Evolutionary conservation across 1,139 yeast genomes (phyloP).

Genomic region (Pichia cactophila): DNA sequence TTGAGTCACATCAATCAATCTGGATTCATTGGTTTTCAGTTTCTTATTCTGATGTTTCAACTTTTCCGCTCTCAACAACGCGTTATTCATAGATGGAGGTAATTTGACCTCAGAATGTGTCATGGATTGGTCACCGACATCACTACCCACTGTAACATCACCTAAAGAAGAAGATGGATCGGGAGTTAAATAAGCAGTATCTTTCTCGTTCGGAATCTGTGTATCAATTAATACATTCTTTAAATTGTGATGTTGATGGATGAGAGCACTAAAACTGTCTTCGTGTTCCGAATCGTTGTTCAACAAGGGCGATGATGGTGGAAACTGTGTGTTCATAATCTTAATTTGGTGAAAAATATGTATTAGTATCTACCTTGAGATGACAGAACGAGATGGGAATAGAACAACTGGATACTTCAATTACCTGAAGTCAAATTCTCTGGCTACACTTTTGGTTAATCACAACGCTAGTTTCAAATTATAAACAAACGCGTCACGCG

Average conservation of each 20-base stretch:
- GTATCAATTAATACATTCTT: neutral
- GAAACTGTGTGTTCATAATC: conserved; percentile 18
- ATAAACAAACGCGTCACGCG: conserved; percentile 5
- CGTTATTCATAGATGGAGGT: neutral
- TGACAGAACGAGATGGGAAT: neutral
- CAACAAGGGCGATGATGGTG: conserved; percentile 21
- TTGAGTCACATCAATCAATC: conserved; percentile 21
- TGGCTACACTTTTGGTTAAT: neutral
- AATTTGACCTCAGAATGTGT: neutral
- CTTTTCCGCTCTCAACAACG: neutral
- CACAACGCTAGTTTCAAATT: neutral
- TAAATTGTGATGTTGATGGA: neutral
- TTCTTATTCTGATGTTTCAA: neutral
- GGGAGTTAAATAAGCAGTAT: conserved; percentile 33
- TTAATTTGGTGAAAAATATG: neutral
- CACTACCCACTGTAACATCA: conserved; percentile 21
- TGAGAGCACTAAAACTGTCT: neutral
- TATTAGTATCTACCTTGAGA: too few species aligned
- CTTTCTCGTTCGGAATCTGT: neutral
- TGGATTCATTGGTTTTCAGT: neutral
- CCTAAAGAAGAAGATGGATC: conserved; percentile 36
- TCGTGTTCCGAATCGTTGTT: conserved; percentile 8
- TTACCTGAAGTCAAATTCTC: neutral
- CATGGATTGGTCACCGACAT: conserved; percentile 2
- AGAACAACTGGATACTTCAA: neutral